Percentiles rank a stretch among this genome's conserved stretches.
Conservation (phyloP, 1,284 basidiomycete species). For the Ustilago tritici region DNA sequence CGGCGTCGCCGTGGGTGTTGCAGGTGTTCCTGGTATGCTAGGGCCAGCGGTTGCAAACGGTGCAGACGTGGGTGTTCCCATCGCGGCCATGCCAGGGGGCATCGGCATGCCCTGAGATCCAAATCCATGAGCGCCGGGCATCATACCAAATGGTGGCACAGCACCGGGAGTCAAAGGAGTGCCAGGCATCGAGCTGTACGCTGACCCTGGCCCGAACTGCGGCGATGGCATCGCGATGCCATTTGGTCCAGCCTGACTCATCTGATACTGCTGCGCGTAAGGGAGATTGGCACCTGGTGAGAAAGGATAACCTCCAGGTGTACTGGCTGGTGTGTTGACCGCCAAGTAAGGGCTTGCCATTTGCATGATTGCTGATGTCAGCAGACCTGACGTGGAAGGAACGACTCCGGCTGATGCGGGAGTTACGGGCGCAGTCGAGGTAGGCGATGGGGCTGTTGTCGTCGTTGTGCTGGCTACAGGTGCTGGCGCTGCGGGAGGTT, state of each 20-base stretch:
- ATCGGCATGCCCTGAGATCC: slow-evolving; percentile 22
- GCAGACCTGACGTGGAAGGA: background rate
- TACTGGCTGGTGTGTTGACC: slow-evolving; percentile 27
- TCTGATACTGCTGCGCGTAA: slow-evolving; percentile 11
- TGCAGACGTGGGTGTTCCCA: slow-evolving; percentile 14
- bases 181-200: slow-evolving; percentile 27
- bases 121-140: slow-evolving; percentile 4
- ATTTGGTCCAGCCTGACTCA: slow-evolving; percentile 16
- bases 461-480: slow-evolving; percentile 17
- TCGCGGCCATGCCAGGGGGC: slow-evolving; percentile 13
- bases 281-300: slow-evolving; percentile 16
- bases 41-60: slow-evolving; percentile 15
- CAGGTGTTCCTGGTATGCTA: slow-evolving; percentile 24
- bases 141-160: slow-evolving; percentile 13
- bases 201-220: slow-evolving; percentile 8
- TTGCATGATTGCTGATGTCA: slow-evolving; percentile 12
- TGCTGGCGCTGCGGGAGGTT: slow-evolving; percentile 12
- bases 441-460: slow-evolving; percentile 9
- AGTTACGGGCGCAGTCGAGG: background rate
- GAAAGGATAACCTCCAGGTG: slow-evolving; percentile 34
- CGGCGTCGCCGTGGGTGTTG: slow-evolving; percentile 30
- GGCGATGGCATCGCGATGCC: slow-evolving; percentile 24
- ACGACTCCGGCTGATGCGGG: background rate
- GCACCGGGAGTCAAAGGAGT: slow-evolving; percentile 9
- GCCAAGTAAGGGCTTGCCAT: slow-evolving; percentile 20